Percentiles rank a stretch among this genome's conserved stretches.
These are phyloP conservation scores for Dactylellina cionopaga DNA, from an alignment of 2,329 filamentous ascomycete species.

Conservation along the genomic window DNA sequence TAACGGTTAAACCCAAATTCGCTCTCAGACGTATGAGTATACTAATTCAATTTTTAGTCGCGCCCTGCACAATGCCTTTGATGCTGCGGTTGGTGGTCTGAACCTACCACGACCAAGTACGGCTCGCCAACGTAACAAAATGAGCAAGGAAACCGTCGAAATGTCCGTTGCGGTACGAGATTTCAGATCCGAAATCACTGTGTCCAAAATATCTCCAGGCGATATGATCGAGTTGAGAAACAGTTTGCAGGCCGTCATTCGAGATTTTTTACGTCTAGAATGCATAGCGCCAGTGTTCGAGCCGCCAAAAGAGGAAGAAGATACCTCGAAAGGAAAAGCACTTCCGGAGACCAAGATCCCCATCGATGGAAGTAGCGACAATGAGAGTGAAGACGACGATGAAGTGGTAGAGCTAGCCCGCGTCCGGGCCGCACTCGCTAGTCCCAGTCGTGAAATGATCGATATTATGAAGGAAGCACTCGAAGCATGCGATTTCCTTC, in stretches of 20 bases:
- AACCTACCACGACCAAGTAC: slow-evolving; percentile 60
- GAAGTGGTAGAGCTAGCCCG: slow-evolving; percentile 33
- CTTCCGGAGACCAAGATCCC: slow-evolving; percentile 36
- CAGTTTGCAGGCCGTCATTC: slow-evolving; percentile 67
- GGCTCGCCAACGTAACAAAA: slow-evolving; percentile 61
- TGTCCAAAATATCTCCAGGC: slow-evolving; percentile 66
- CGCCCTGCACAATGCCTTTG: slow-evolving; percentile 55
- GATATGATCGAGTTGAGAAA: slow-evolving; percentile 67
- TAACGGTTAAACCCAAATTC: slow-evolving; percentile 38
- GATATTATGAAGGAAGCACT: slow-evolving; percentile 64
- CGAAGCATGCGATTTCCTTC: slow-evolving; percentile 65
- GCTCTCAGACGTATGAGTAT: too few relatives aligned
- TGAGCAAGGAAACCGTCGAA: slow-evolving; percentile 67
- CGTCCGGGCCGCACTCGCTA: slow-evolving; percentile 61
- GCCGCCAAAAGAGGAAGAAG: slow-evolving; percentile 12
- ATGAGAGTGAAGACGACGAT: slow-evolving; percentile 52
- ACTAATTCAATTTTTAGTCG: slow-evolving; percentile 48
- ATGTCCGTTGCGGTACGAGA: slow-evolving; percentile 69
- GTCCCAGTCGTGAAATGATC: slow-evolving; percentile 65
- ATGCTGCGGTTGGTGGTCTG: slow-evolving; percentile 59
- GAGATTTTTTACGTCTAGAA: slow-evolving; percentile 67
- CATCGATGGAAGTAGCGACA: slow-evolving; percentile 15
- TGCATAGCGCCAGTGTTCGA: slow-evolving; percentile 65
- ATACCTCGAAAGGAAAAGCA: slow-evolving; percentile 4
- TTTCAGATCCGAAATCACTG: slow-evolving; percentile 68